Evolutionary conservation across 768 basidiomycete genomes (phyloP).

Genomic region (Boletus subcaerulescens): DNA sequence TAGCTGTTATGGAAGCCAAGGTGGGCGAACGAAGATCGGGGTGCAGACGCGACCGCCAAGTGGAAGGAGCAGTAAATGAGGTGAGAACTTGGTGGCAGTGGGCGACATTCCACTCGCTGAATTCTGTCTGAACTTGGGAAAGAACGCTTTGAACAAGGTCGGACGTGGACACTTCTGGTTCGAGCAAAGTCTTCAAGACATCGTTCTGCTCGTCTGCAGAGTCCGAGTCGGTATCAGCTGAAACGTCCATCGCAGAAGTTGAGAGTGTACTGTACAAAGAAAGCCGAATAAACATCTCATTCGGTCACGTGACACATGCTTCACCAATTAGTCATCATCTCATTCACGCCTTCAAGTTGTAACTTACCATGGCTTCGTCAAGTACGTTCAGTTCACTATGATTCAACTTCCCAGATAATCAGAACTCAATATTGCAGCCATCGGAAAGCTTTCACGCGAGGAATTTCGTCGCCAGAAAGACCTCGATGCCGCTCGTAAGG

Average conservation of each 20-base stretch:
- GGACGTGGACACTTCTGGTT: not conserved
- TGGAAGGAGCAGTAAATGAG: conserved; percentile 15
- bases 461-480: conserved; percentile 96
- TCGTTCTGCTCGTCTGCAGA: conserved; percentile 5
- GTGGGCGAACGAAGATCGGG: conserved; percentile 8
- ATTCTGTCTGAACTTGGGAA: conserved; percentile 25
- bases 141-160: conserved; percentile 17
- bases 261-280: not conserved
- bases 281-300: too few relatives aligned
- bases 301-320: conserved; percentile 6
- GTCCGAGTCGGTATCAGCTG: conserved; percentile 3
- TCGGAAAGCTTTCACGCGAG: conserved; percentile 88
- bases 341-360: not conserved
- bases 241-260: not conserved
- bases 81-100: conserved; percentile 13
- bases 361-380: conserved; percentile 24
- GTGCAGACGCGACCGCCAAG: conserved; percentile 14
- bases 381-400: conserved; percentile 11
- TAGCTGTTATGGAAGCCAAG: not conserved
- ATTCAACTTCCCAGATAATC: not conserved
- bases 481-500: conserved; percentile 96
- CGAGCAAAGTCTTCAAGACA: conserved; percentile 6
- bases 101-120: conserved; percentile 15
- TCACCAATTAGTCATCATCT: not conserved
- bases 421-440: conserved; percentile 28